Base-by-base conservation (phyloP, 169 alveolate genomes). In the Toxoplasma gondii region DNA sequence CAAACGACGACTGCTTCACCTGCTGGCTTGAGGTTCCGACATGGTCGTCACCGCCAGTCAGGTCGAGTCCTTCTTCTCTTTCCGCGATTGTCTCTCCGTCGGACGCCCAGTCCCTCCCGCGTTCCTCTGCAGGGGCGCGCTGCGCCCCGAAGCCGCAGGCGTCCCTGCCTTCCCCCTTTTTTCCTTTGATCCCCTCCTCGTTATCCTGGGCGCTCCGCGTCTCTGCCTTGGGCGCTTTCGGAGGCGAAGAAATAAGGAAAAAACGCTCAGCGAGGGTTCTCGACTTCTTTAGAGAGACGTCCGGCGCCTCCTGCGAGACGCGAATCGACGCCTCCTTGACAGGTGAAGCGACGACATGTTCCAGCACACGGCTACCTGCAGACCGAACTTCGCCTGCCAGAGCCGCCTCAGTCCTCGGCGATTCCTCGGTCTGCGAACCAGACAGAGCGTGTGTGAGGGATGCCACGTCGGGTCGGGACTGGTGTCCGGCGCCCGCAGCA, bases 201-300 rank as follows among this genome's bases (percentile, higher is more conserved):
- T 31, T 64, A 1, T 64, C n/a, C 74, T 31, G 58, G 74, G n/a
- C 74, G 74, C 29, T 64, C 74, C 31, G 74, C 74, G 74, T 1
- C 74, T n/a, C 86, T 1, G 39, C 45, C n/a, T 64, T 16, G 74
- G 74, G 34, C 74, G 74, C 74, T 64, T 16, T 19, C 34, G n/a
- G n/a, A n/a, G 44, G 45, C 39, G 86, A n/a, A 31, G 86, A 78
- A 31, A 78, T 78, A 45, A 78, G 45, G 86, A 78, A 78, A 45
- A 78, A 78, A 0, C 86, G 39, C 86, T 78, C 86, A 0, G 86
- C 86, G 27, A 78, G 45, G 39, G 86, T 78, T 36, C 45, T n/a
- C 29, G 39, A 38, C 45, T 16, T n/a, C 43, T 78, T 78, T 12
- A 78, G 39, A 12, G 86, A 31, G 17, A 22, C 34, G 82, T 29